phyloP scores from a whole-genome alignment of 2,329 filamentous ascomycete species.

The Hypoxylon sp. region DNA sequence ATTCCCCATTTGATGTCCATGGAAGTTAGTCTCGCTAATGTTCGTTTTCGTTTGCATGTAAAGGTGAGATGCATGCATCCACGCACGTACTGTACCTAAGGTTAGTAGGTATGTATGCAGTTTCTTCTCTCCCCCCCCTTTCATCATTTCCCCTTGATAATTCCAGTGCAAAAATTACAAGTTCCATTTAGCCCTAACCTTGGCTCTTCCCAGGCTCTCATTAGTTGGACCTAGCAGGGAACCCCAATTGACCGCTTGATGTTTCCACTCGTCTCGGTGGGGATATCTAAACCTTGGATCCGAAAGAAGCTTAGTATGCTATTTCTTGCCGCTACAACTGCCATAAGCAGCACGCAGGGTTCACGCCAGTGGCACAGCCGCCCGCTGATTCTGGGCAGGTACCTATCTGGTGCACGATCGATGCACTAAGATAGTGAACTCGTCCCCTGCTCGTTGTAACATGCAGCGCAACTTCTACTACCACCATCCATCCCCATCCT shows the following conservation, averaged over 20 bases:
- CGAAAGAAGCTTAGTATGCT: slow-evolving; percentile 30
- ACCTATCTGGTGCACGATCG: slow-evolving; percentile 21
- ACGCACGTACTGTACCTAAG: too few relatives aligned
- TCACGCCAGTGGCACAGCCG: slow-evolving; percentile 41
- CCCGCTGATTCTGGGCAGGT: slow-evolving; percentile 23
- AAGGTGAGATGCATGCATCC: too few relatives aligned
- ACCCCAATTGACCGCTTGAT: slow-evolving; percentile 45
- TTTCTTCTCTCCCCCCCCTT: too few relatives aligned
- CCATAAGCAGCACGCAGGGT: slow-evolving; percentile 39
- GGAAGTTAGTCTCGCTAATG: too few relatives aligned
- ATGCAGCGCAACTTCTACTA: slow-evolving; percentile 42
- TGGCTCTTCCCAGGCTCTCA: too few relatives aligned
- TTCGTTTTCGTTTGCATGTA: too few relatives aligned
- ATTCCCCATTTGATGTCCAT: too few relatives aligned
- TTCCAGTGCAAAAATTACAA: too few relatives aligned
- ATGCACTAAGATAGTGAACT: slow-evolving; percentile 13
- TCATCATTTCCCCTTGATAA: too few relatives aligned
- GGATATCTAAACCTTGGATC: slow-evolving; percentile 23
- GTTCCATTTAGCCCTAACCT: too few relatives aligned
- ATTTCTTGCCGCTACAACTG: slow-evolving; percentile 27
- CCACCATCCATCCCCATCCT: slow-evolving; percentile 30
- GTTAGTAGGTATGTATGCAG: too few relatives aligned
- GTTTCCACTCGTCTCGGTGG: slow-evolving; percentile 37
- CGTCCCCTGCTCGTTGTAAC: slow-evolving; percentile 35
- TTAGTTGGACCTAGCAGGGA: slow-evolving; percentile 28